Evolutionary conservation across 2,329 filamentous ascomycete species (phyloP), one percentile per base, ranked within the genome.

Genomic region (Calycina marina): DNA sequence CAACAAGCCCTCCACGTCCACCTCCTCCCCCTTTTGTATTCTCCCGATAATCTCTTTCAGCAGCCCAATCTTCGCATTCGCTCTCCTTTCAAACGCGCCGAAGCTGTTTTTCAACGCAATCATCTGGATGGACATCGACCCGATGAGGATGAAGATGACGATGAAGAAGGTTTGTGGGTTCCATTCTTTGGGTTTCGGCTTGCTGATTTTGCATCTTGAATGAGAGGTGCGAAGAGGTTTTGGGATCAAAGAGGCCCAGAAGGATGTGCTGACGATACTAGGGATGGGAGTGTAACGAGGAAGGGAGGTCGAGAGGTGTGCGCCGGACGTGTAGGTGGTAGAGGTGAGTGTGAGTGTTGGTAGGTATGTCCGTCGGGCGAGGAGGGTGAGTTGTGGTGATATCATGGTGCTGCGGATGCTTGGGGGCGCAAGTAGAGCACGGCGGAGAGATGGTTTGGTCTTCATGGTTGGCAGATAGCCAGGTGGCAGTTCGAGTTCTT

Each of bases 101-200:
- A 76, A 79, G 31, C 86, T 77, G 45, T 80, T 81, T 47, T 77
- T 78, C 47, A 96, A 55, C 20, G 75, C 67, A 49, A 98, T 77
- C 66, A 90, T 81, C 48, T 94, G 82, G 46, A 98, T 94, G 10
- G 88, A 82, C 65, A 94, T 93, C 40, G 84, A 93, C 4, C 92
- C 92, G 42, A 96, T 88, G 41, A 96, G 67, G 25, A 85, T 62
- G 49, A 85, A 85, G 41, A 88, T 82, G 46, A 76, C 62, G 44
- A 88, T 82, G 54, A 77, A 90, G 49, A 84, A 88, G 0, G 77
- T 85, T 13, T 79, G 79, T 3, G 82, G 80, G 45, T 88, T 88
- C 75, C 77, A 82, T 44, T 73, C 69, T 49, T 70, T 77, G 11
- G 66, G 59, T 42, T 65, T 69, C 14, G 54, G 47, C 18, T 59